Base-by-base conservation (phyloP, 1,284 basidiomycete species). In the Spongiforma sp. region DNA sequence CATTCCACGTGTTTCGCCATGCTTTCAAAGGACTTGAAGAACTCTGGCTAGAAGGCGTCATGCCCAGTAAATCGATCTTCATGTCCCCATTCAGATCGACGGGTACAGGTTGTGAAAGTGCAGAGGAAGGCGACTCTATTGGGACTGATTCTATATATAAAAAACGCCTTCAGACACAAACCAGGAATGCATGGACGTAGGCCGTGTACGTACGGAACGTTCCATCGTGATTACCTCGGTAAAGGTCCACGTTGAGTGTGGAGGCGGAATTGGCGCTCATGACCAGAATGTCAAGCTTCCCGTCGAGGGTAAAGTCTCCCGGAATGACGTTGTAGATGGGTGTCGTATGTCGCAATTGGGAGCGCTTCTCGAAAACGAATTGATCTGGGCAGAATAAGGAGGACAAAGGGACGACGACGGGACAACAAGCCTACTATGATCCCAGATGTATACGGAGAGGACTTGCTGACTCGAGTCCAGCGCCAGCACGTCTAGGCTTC, bases 231-330 rank as follows among this genome's bases (percentile, higher is more conserved):
- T 82, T 80, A 37, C 87, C 90, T 62, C 87, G 80, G 75, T 94
- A 94, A 19, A 97, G 76, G 17, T 80, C 81, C 79, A 96, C 84
- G 36, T 89, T 86, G 33, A 93, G 77, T 65, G 84, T 85, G 69
- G 71, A 82, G 62, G 73, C 82, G 60, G 73, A 76, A 68, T 79
- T 83, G 68, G 87, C 81, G 58, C 88, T 86, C 93, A 98, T 96
- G 60, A 98, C 86, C 9, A 99, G 86, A 6, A 98, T 75, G 78
- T 99, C 97, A 9, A 98, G 84, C 71, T 88, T 89, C 14, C 97
- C 97, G 66, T 96, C 92, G 74, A 95, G 93, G 34, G 96, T 93
- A 75, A 93, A 96, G 78, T 99, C 97, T 26, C 93, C 93, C 0
- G 96, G 95, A 2, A 99, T 86, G 50, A 96, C 89, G 73, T 98